Conservation (phyloP, 768 basidiomycete species). For the Amanita jacksonii region DNA sequence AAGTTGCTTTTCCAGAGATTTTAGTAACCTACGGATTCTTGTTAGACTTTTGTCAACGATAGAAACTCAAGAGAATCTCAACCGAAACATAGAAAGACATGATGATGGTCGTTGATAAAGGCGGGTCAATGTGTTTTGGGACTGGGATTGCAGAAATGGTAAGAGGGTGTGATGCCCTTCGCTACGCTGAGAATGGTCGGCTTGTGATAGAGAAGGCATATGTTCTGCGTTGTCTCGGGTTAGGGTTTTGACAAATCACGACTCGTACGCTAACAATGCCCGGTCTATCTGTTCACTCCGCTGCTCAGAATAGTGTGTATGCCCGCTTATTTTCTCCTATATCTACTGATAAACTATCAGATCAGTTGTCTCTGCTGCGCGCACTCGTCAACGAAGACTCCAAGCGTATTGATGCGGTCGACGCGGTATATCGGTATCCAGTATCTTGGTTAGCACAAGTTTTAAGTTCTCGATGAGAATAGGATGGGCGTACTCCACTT, state of each 20-base stretch:
- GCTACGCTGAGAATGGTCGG: slow-evolving; percentile 18
- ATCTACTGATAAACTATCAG: slow-evolving; percentile 24
- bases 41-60: slow-evolving; percentile 15
- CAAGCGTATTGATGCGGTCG: slow-evolving; percentile 47
- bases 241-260: slow-evolving; percentile 4
- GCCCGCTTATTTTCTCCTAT: slow-evolving; percentile 1
- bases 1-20: slow-evolving; percentile 72
- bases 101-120: slow-evolving; percentile 81
- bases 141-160: slow-evolving; percentile 74
- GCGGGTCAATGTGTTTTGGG: slow-evolving; percentile 65
- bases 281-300: slow-evolving; percentile 45
- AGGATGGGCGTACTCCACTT: slow-evolving; percentile 78
- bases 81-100: slow-evolving; percentile 89
- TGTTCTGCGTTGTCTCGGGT: slow-evolving; percentile 1
- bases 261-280: slow-evolving; percentile 24
- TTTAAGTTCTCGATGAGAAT: slow-evolving; percentile 7
- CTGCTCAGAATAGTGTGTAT: slow-evolving; percentile 55
- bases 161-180: slow-evolving; percentile 52
- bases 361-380: slow-evolving; percentile 62
- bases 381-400: slow-evolving; percentile 55
- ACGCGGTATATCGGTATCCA: slow-evolving; percentile 36
- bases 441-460: not conserved
- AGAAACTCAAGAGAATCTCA: slow-evolving; percentile 14
- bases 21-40: slow-evolving; percentile 47
- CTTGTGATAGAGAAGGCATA: slow-evolving; percentile 21